Evolutionary conservation across 2,329 filamentous ascomycete species (phyloP), one percentile per base, ranked within the genome.

Genomic region (Periconia macrospinosa): DNA sequence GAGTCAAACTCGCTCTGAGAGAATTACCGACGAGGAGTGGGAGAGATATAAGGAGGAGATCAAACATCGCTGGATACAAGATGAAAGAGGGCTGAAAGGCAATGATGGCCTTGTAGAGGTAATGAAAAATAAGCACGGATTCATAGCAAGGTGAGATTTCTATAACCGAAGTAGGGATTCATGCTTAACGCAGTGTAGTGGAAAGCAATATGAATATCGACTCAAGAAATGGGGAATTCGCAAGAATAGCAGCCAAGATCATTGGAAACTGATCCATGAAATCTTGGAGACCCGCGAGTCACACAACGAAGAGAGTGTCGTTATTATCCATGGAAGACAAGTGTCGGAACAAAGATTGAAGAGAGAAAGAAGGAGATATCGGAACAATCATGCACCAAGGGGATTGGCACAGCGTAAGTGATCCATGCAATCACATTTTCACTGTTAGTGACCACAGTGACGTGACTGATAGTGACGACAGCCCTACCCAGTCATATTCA

Each of bases 191-290:
- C 7, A 3, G 5, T 19, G 20, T 35, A 55, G 53, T 18, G 49
- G 49, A 49, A 40, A 49, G 18, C 53, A 55, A 40, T 55, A 45
- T 18, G 45, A 52, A 33, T 49, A 40, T 6, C 17, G 42, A 19
- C 37, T 55, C 10, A 55, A 49, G 42, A 52, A 46, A 17, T 55
- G 53, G 53, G 41, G 30, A 2, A 47, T 55, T 20, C 41, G 49
- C 9, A 55, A 52, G 19, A 45, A 55, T 40, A 49, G 33, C 7
- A 52, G 9, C 5, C 45, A 49, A 17, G 45, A 45, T 18, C 11
- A 55, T 13, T 55, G 53, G 53, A 30, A 18, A 3, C n/a, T 30
- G 18, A 41, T 55, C 13, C n/a, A 27, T 23, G 42, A 45, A 5
- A 41, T 23, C 6, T 14, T 51, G 14, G 17, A 27, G 5, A 15